These are phyloP conservation scores for Ploettnerulaceae sp. DNA, from an alignment of 2,329 filamentous ascomycete species.

Conservation along the genomic window DNA sequence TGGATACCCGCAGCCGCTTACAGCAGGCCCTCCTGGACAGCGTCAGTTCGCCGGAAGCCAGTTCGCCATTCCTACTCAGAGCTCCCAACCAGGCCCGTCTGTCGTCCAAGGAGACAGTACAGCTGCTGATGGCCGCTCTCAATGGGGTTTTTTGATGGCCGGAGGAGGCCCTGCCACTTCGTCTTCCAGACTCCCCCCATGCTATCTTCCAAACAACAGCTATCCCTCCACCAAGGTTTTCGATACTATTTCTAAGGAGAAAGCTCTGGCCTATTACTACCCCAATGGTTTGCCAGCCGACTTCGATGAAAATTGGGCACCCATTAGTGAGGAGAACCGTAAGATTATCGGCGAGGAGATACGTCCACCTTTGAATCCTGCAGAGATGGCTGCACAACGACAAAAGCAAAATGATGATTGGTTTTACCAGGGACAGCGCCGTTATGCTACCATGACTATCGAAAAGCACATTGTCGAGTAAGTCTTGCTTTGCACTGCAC, in stretches of 20 bases:
- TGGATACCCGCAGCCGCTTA: conserved; percentile 33
- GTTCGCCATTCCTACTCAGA: background rate
- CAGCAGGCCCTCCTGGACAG: conserved; percentile 35
- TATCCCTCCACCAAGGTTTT: conserved; percentile 12
- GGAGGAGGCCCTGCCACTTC: background rate
- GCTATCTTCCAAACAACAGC: conserved; percentile 5
- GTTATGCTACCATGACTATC: conserved; percentile 24
- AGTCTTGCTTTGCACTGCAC: background rate
- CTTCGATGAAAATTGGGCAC: conserved; percentile 19
- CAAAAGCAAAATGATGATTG: conserved; percentile 24
- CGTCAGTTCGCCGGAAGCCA: conserved; percentile 18
- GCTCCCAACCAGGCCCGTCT: background rate
- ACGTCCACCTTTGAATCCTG: conserved; percentile 1
- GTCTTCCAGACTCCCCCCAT: background rate
- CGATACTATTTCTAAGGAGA: conserved; percentile 27
- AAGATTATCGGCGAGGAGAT: conserved; percentile 13
- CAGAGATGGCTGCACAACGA: conserved; percentile 13
- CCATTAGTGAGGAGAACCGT: conserved; percentile 16
- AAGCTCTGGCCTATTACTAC: conserved; percentile 27
- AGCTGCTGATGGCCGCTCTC: background rate
- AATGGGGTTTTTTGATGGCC: background rate
- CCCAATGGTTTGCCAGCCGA: conserved; percentile 27
- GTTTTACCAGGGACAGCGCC: conserved; percentile 30
- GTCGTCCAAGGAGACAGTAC: background rate
- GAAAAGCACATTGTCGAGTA: conserved; percentile 19